Evolutionary conservation across 2,329 filamentous ascomycete genomes (phyloP), one percentile per base, ranked within the genome.

Genomic region (Anisogramma anomala): DNA sequence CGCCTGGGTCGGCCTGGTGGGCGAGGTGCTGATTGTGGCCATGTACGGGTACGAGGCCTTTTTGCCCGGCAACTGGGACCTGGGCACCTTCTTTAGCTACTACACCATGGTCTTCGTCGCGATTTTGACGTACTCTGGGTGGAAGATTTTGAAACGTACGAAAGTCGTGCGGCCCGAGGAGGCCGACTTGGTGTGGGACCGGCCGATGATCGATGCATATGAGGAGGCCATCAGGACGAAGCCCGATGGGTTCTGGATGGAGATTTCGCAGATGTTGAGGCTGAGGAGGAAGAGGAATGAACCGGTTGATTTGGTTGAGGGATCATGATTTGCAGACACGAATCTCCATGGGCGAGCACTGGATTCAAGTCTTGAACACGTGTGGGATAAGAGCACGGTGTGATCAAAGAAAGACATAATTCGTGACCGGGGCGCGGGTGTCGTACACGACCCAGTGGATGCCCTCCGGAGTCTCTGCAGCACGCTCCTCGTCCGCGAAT

Each of bases 101-200:
- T 77, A 77, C 56, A 68, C 68, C 15, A 74, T 76, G 69, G 61
- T 71, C 43, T 56, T 75, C 9, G 54, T 77, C 23, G 67, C 68
- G 0, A 64, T 68, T 4, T 52, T 72, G 26, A 58, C 74, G 19
- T 80, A 71, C 53, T 39, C 68, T 13, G 65, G 65, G 50, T 84
- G 76, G 74, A 84, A 84, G 60, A 11, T 82, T 0, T n/a, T 75
- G 55, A 74, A 77, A 61, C 63, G 62, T 43, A 82, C 78, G 2
- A 67, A 66, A 46, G 61, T 72, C 38, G 62, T 77, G 10, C 59
- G 59, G 3, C 63, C 77, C 0, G 59, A 68, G 15, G 71, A 53
- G 33, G 49, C 51, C 3, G 53, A 55, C 37, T 43, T 55, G 33
- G 27, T 52, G 6, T 54, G 53, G 53, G 53, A 55, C 40, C 31